phyloP scores from a whole-genome alignment of 768 basidiomycete genomes.

The Dictyophora rubrovolvata region DNA sequence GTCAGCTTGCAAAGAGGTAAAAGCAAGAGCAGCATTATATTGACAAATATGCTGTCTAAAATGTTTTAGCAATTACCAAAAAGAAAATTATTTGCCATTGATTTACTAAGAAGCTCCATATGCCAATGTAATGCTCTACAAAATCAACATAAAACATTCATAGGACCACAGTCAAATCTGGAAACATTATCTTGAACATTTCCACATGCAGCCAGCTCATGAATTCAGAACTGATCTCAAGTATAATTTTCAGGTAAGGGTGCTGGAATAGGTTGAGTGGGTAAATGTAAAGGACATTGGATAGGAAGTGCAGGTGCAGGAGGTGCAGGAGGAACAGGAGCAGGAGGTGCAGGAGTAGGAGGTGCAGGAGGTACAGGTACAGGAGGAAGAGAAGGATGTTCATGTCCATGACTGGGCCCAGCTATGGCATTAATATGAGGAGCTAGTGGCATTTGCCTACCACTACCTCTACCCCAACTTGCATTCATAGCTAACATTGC shows the following conservation, averaged over 20 bases:
- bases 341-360: neutral
- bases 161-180: neutral
- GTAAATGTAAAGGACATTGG: neutral
- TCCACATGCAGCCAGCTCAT: neutral
- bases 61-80: constrained; percentile 22
- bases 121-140: constrained; percentile 7
- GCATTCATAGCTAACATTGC: too few species aligned
- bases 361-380: neutral
- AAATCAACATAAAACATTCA: neutral
- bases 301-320: neutral
- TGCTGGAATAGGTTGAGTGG: neutral
- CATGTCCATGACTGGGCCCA: neutral
- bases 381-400: neutral
- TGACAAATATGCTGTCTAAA: constrained; percentile 21
- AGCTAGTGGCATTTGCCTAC: too few species aligned
- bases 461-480: too few species aligned
- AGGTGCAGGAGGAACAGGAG: neutral
- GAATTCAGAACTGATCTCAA: neutral
- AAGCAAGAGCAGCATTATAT: constrained; percentile 33
- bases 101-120: neutral
- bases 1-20: constrained; percentile 26
- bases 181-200: neutral
- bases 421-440: neutral
- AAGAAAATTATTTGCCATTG: neutral
- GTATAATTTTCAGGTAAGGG: neutral